Evolutionary conservation across 371 early-diverging fungal species (phyloP), one percentile per base, ranked within the genome.

Genomic region (Mucor mucedo): DNA sequence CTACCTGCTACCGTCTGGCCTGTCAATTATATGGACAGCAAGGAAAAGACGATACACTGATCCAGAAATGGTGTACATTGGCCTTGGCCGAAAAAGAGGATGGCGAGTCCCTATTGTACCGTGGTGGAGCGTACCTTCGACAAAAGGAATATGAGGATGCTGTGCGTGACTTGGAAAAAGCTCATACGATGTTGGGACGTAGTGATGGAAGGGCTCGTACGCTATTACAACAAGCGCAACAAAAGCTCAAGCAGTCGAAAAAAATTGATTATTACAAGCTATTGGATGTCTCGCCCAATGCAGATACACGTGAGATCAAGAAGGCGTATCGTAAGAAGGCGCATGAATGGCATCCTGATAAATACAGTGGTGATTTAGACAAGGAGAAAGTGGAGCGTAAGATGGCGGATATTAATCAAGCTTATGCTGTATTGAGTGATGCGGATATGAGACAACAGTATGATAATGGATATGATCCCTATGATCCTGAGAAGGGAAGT

Each of bases 381-480:
- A 82, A 88, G 65, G 94, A 94, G 6, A 74, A 87, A 45, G 96
- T 91, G 5, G 84, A 90, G 71, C 82, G 82, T 71, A 93, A 93
- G 85, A 97, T 97, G 96, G 86, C 90, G 10, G 91, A 92, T 16
- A 87, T 97, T 66, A 97, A 97, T 69, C 87, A 90, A 67, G 97
- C 97, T 1, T 93, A 95, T 71, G 93, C 93, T 78, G 91, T 95
- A 7, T 74, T 98, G 57, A 87, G 80, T 57, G 88, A 97, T 71
- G 90, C 91, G 33, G 89, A 91, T 58, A 66, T 73, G 69, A 79
- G 93, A 39, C 82, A 79, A 39, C 84, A 87, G 59, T 96, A 87
- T 70, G 98, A 97, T 72, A 91, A 89, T 65, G 98, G 98, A 10
- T 89, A 89, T 52, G 98, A 97, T 77, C 97, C 97, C n/a, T 94